Conservation (phyloP, 2,329 filamentous ascomycete species). For the Pyrenophora graminea region DNA sequence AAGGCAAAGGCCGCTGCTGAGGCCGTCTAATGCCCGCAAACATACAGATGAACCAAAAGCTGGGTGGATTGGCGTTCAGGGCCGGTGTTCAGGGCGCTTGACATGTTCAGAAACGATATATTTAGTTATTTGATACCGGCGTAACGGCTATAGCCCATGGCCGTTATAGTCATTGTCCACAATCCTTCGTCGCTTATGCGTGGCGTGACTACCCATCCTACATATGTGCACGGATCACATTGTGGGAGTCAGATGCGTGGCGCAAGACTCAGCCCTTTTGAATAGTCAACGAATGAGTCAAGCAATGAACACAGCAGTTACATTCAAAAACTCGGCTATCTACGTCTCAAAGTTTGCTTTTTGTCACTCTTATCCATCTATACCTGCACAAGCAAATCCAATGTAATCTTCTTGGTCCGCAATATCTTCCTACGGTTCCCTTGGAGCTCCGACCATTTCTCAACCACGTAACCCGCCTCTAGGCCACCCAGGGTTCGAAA, state of each 20-base stretch:
- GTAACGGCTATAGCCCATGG: background rate
- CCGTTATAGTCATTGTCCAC: background rate
- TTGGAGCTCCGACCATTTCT: no score
- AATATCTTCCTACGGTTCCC: no score
- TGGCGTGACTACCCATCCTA: background rate
- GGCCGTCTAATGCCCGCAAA: slow-evolving; percentile 18
- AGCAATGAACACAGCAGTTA: no score
- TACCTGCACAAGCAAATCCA: no score
- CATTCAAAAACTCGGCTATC: no score
- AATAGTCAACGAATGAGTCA: no score
- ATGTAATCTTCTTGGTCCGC: no score
- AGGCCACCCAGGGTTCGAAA: no score
- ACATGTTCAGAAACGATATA: slow-evolving; percentile 8
- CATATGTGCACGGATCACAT: background rate
- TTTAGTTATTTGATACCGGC: slow-evolving; percentile 6
- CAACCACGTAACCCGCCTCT: no score
- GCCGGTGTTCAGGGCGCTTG: slow-evolving; percentile 16
- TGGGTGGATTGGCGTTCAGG: slow-evolving; percentile 19
- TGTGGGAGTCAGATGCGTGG: slow-evolving; percentile 1
- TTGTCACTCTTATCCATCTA: no score
- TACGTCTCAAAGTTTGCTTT: no score
- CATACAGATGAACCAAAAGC: slow-evolving; percentile 17
- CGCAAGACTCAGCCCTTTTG: background rate
- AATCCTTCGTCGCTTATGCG: background rate
- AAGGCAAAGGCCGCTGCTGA: slow-evolving; percentile 50